Base-by-base conservation (phyloP, 2,329 filamentous ascomycete genomes). In the Fusarium siculi region DNA sequence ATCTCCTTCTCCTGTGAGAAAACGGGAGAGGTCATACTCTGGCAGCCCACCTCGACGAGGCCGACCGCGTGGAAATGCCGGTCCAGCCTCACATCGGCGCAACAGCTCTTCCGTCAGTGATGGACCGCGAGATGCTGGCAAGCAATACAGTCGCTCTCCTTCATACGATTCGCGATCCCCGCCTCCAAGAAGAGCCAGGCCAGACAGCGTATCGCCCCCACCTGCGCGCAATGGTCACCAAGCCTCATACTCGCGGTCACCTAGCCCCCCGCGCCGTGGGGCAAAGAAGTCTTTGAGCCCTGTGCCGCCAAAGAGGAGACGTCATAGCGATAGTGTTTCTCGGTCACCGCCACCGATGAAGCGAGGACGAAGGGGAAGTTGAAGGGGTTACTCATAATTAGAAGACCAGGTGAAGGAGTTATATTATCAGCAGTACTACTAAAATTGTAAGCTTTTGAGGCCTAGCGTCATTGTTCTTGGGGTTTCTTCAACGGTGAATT, bases 21-120 rank as follows among this genome's bases (percentile, higher is more conserved):
- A 73, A 46, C 73, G 76, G 42, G 74, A 65, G 43, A 74, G 63
- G 19, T 59, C 63, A 25, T 49, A 64, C 36, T 75, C 77, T 37
- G 73, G 63, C n/a, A 77, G 73, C 42, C 77, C 76, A 19, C 59
- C 74, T 15, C 73, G 58, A 46, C 74, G 78, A 39, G 74, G 77
- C 50, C 70, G 77, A 43, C 70, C 73, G 34, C 70, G 63, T 37
- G 70, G 65, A 65, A 70, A 72, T 55, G 60, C 68, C 30, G 63
- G 70, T 34, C 65, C 74, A 16, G 63, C 59, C 44, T 39, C 74
- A 11, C 44, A 74, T 37, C 67, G 77, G 30, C 77, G 80, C 39
- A 82, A 81, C 66, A 82, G 80, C 74, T 82, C 81, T 4, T 82
- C 81, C 2, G 72, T 78, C 28, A 80, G 80, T 63, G 76, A 74